A percentile compares a stretch with the other conserved stretches of the same genome.
phyloP scores from a whole-genome alignment of 2,329 filamentous ascomycete species.

The Aphanoascus verrucosus region DNA sequence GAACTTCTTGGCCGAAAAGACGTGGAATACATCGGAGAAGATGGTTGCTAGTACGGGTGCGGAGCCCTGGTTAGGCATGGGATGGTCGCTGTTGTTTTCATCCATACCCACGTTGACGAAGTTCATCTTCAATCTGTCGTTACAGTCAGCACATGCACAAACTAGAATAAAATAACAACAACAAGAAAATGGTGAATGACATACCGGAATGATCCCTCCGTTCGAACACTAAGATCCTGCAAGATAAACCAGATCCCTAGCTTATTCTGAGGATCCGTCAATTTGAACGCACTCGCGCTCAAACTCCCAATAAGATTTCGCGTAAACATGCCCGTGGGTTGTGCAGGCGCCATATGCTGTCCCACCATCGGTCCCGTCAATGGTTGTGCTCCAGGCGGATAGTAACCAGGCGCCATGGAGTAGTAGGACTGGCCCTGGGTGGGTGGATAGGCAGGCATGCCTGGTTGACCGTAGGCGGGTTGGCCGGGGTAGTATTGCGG shows the following conservation, averaged over 20 bases:
- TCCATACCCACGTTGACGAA: conserved; percentile 72
- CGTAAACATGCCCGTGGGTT: conserved; percentile 76
- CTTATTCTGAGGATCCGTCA: conserved; percentile 67
- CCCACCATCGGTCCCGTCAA: conserved; percentile 13
- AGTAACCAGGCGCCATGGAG: conserved; percentile 12
- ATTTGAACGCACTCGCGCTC: conserved; percentile 73
- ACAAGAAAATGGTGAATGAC: conserved; percentile 18
- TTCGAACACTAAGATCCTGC: conserved; percentile 87
- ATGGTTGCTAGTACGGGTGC: conserved; percentile 73
- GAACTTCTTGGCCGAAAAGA: conserved; percentile 96
- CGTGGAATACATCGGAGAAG: conserved; percentile 82
- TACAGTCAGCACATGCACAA: neutral
- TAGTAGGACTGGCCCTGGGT: conserved; percentile 26
- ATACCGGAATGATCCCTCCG: conserved; percentile 82
- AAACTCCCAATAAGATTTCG: conserved; percentile 89
- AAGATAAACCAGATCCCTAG: conserved; percentile 94
- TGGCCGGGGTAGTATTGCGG: conserved; percentile 28
- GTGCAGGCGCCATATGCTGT: conserved; percentile 30
- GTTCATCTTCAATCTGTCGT: conserved; percentile 51
- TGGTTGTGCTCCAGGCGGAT: conserved; percentile 4
- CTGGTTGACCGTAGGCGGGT: conserved; percentile 21
- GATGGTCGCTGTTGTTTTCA: conserved; percentile 20
- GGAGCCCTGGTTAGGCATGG: conserved; percentile 57
- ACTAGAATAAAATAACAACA: neutral
- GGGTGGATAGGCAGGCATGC: conserved; percentile 20